Base-by-base conservation (phyloP, 495 filamentous ascomycete genomes). In the Hyaloscypha bicolor region DNA sequence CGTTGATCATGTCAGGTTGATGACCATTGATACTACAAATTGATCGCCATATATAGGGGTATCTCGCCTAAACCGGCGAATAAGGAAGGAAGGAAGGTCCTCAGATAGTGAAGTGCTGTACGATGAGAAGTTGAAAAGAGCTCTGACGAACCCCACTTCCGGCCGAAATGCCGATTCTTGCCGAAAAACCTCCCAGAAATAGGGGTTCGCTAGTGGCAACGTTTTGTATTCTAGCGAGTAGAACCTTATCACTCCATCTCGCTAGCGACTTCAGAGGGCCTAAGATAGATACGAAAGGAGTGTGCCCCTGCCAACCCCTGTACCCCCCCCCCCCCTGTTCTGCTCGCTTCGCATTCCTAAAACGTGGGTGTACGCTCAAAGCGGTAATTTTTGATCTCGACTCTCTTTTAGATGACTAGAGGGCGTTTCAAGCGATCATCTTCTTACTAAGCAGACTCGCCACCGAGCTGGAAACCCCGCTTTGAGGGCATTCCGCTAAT, bases 361-460 rank as follows among this genome's bases (percentile, higher is more conserved):
- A n/a, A n/a, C n/a, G n/a, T n/a, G n/a, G n/a, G n/a, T n/a, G n/a
- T n/a, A n/a, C n/a, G n/a, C n/a, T n/a, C n/a, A n/a, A n/a, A n/a
- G n/a, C n/a, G n/a, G n/a, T n/a, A n/a, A n/a, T n/a, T n/a, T n/a
- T n/a, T n/a, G n/a, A n/a, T n/a, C n/a, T n/a, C n/a, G n/a, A n/a
- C n/a, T n/a, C n/a, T n/a, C n/a, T n/a, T n/a, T n/a, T n/a, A n/a
- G n/a, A n/a, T n/a, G n/a, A n/a, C 25, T 25, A 25, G 25, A 25
- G 25, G 25, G 2, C 25, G 25, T 25, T 25, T 25, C 25, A 25
- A 25, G 25, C 25, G 19, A 31, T 39, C 61, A 65, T 37, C 55
- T 69, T 9, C 30, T 69, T n/a, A 53, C 62, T 2, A 55, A 55
- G 67, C 67, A 2, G 52, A 64, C 21, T 31, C 55, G 3, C 62